Evolutionary conservation across 2,329 filamentous ascomycete species (phyloP), one percentile per base, ranked within the genome.

Genomic region (Monilinia fructigena): DNA sequence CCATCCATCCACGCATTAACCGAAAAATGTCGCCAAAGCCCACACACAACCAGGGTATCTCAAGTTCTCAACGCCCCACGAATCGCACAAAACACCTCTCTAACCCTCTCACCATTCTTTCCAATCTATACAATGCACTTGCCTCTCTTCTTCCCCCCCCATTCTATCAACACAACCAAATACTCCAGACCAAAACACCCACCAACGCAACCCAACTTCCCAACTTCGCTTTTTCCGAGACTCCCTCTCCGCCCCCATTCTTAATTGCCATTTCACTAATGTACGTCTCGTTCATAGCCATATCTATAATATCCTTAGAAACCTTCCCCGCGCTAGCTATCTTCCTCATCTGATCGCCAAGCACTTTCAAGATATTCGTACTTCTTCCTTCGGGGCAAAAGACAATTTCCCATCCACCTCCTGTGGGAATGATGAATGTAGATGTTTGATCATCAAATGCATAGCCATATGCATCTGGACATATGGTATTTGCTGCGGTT

Each of bases 381-480:
- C 84, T 86, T 61, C 85, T 77, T 12, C 85, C 85, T 16, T 74
- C 75, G 1, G 92, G 92, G 76, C 92, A 95, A 76, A 95, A 91
- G 12, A 90, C 83, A 18, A 95, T 83, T 76, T 93, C 86, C 81
- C 90, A 95, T 0, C 90, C 90, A 28, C 89, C 90, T 23, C 91
- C 91, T 14, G 77, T 81, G 2, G 86, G 86, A 47, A 88, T 80
- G 71, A 86, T 85, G 72, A 88, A 89, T 0, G 86, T 88, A 20
- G 82, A 85, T 40, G 80, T 79, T 68, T 80, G 78, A 73, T 87
- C 84, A 70, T 86, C 83, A 76, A 85, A 86, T 61, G 89, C 88
- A 76, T 85, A 96, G 74, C 89, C 92, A 78, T 95, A 96, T 3
- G 91, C 91, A 77, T 96, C 92, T 0, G 92, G 91, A 75, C 92